Percentiles rank a stretch among this genome's conserved stretches.
phyloP scores from a whole-genome alignment of 257 asterid genomes.

The Salvia rosmarinus region DNA sequence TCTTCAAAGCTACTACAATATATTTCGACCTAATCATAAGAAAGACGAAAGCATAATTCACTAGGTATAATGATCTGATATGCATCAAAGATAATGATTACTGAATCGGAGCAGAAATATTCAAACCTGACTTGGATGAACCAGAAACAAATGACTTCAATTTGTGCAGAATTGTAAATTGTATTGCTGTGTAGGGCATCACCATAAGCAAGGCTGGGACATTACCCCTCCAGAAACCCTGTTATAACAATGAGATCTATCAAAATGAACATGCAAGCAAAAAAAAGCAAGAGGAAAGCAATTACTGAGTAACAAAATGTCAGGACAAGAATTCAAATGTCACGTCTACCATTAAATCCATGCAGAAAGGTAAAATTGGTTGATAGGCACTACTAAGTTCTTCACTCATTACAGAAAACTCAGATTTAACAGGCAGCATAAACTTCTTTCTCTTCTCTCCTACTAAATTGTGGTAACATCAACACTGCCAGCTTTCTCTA shows the following conservation, averaged over 20 bases:
- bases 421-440: background rate
- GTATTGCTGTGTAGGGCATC: slow-evolving; percentile 96
- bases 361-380: background rate
- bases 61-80: background rate
- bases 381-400: background rate
- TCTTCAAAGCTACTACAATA: slow-evolving; percentile 11
- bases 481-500: background rate
- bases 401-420: slow-evolving; percentile 2
- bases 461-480: slow-evolving; percentile 3
- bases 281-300: background rate
- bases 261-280: slow-evolving; percentile 2
- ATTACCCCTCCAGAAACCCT: slow-evolving; percentile 99
- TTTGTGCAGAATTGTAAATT: slow-evolving; percentile 76
- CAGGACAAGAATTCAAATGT: background rate
- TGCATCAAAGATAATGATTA: slow-evolving; percentile 9
- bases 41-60: slow-evolving; percentile 15
- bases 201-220: slow-evolving; percentile 97
- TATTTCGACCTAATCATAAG: background rate
- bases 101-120: slow-evolving; percentile 13
- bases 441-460: background rate
- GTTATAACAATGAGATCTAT: slow-evolving; percentile 26
- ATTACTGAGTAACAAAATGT: background rate
- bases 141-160: slow-evolving; percentile 83
- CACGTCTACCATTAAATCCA: background rate
- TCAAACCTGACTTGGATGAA: slow-evolving; percentile 84